Evolutionary conservation across 331 rosid species (phyloP).

Genomic region (Acacia pycnantha): DNA sequence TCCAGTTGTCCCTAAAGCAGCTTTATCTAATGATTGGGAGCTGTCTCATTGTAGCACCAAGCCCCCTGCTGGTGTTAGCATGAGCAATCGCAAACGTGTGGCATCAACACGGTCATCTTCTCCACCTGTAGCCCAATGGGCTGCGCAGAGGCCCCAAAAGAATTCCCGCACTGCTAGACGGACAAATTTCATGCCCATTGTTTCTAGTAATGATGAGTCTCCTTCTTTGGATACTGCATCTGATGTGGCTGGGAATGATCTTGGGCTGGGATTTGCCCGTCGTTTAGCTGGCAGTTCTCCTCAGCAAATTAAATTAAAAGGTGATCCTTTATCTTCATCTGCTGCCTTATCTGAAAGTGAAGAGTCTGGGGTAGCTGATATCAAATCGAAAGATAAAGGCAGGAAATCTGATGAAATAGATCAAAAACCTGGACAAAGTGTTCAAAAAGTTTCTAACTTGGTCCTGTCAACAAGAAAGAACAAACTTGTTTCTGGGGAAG

Average conservation of each 20-base stretch:
- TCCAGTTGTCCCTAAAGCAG: conserved; percentile 59
- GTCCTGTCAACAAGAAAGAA: conserved; percentile 63
- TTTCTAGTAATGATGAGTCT: conserved; percentile 71
- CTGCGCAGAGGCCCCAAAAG: conserved; percentile 84
- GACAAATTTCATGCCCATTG: conserved; percentile 69
- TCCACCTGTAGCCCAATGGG: conserved; percentile 84
- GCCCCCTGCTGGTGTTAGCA: conserved; percentile 70
- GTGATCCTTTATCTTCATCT: conserved; percentile 74
- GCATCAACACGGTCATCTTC: conserved; percentile 79
- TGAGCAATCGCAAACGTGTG: conserved; percentile 77
- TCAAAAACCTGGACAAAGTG: conserved; percentile 70
- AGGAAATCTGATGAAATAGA: conserved; percentile 69
- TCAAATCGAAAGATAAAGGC: conserved; percentile 71
- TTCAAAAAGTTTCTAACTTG: conserved; percentile 61
- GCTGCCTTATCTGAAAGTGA: conserved; percentile 84
- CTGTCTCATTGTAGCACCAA: conserved; percentile 60
- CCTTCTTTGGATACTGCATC: conserved; percentile 66
- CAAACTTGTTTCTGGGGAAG: conserved; percentile 67
- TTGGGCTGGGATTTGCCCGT: conserved; percentile 61
- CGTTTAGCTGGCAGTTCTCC: conserved; percentile 74
- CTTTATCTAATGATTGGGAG: conserved; percentile 83
- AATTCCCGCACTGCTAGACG: conserved; percentile 87
- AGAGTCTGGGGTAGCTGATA: conserved; percentile 86
- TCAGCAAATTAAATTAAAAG: conserved; percentile 77
- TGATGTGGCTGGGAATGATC: conserved; percentile 73